phyloP scores from a whole-genome alignment of 345 rosid species.

The Streptanthus diversifolius region DNA sequence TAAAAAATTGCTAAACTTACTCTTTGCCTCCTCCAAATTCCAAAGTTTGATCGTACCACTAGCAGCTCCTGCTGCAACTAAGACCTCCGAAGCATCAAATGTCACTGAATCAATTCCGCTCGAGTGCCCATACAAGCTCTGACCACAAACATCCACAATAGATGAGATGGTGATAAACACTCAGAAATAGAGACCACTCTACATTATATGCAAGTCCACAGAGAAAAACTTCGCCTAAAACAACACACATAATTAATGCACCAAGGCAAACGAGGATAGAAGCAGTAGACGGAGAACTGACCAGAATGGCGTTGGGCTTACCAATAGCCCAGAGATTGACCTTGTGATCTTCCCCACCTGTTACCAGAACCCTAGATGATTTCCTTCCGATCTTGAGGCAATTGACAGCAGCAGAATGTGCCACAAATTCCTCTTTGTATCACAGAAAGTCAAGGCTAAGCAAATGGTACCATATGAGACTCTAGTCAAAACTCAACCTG shows the following conservation, averaged over 20 bases:
- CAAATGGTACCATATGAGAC: background rate
- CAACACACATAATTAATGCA: background rate
- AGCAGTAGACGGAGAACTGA: slow-evolving; percentile 47
- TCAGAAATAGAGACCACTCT: background rate
- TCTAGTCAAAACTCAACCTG: slow-evolving; percentile 18
- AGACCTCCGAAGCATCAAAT: slow-evolving; percentile 89
- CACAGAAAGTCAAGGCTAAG: slow-evolving; percentile 46
- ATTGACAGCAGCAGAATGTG: slow-evolving; percentile 87
- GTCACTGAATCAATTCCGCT: slow-evolving; percentile 97
- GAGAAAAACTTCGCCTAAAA: background rate
- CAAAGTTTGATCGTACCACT: slow-evolving; percentile 97
- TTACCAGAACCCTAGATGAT: slow-evolving; percentile 87
- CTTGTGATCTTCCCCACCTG: slow-evolving; percentile 98
- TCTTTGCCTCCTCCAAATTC: slow-evolving; percentile 97
- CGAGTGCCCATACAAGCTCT: slow-evolving; percentile 95
- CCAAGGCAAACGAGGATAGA: slow-evolving; percentile 8
- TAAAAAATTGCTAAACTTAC: slow-evolving; percentile 47
- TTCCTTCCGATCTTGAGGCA: slow-evolving; percentile 98
- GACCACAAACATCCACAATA: slow-evolving; percentile 29
- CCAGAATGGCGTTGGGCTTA: slow-evolving; percentile 97
- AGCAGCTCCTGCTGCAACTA: slow-evolving; percentile 98
- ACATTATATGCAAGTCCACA: background rate
- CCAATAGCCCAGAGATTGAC: slow-evolving; percentile 99
- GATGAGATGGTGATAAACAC: slow-evolving; percentile 2
- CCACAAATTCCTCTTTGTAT: slow-evolving; percentile 88